Evolutionary conservation across 176 grass and related monocot species (phyloP).

Genomic region (Oryza meridionalis): DNA sequence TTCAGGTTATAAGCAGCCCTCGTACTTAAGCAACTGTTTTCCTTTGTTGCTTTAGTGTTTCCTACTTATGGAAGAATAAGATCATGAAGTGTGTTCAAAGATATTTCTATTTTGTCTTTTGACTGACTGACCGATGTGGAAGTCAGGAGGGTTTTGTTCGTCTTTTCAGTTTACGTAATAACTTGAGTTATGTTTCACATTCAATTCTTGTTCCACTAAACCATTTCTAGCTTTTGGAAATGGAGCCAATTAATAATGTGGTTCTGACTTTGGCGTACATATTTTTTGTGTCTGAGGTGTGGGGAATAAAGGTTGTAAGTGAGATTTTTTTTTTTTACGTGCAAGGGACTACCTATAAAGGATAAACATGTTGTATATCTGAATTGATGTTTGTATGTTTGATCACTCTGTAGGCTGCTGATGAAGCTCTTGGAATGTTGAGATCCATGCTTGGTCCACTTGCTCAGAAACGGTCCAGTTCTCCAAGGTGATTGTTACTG

Average conservation of each 20-base stretch:
- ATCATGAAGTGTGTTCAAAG: background rate
- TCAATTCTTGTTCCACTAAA: constrained; percentile 21
- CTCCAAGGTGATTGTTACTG: constrained; percentile 75
- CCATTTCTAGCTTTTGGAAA: constrained; percentile 20
- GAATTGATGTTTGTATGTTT: constrained; percentile 30
- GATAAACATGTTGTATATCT: background rate
- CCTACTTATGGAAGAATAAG: background rate
- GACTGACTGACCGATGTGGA: background rate
- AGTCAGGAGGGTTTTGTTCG: background rate
- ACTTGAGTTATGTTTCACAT: background rate
- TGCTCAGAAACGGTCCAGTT: constrained; percentile 68
- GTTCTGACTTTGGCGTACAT: background rate
- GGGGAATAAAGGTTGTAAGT: background rate
- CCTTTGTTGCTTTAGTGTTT: constrained; percentile 25
- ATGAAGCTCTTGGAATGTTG: constrained; percentile 86
- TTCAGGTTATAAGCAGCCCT: constrained; percentile 53
- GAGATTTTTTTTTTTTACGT: background rate
- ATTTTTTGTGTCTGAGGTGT: constrained; percentile 10
- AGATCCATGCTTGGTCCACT: constrained; percentile 86
- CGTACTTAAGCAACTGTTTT: constrained; percentile 9
- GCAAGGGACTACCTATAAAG: background rate
- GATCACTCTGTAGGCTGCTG: constrained; percentile 73
- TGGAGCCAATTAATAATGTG: background rate
- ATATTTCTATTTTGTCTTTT: background rate
- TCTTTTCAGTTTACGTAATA: background rate